A percentile compares a stretch with the other conserved stretches of the same genome.
These are phyloP conservation scores for Jaapia argillacea DNA, from an alignment of 768 basidiomycete species.

Conservation along the genomic window DNA sequence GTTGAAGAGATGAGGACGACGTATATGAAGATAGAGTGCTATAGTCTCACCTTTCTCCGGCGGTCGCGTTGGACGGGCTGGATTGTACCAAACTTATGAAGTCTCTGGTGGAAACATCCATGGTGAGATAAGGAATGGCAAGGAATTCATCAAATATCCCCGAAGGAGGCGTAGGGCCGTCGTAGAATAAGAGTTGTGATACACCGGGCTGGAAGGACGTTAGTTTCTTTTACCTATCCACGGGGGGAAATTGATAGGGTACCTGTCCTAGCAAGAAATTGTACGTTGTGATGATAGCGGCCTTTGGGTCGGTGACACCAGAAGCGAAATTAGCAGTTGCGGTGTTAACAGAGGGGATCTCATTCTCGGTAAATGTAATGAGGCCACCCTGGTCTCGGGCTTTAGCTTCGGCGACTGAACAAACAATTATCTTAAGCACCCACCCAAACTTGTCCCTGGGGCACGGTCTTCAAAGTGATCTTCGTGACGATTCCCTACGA, in stretches of 20 bases:
- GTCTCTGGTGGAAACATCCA: constrained; percentile 29
- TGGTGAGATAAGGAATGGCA: constrained; percentile 27
- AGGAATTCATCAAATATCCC: constrained; percentile 46
- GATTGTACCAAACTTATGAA: constrained; percentile 31
- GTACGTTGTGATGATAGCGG: constrained; percentile 36
- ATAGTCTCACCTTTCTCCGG: constrained; percentile 15
- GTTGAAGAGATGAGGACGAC: neutral
- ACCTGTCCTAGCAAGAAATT: constrained; percentile 26
- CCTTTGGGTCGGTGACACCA: constrained; percentile 39
- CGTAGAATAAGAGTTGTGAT: constrained; percentile 43
- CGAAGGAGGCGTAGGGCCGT: constrained; percentile 36
- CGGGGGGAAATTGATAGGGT: constrained; percentile 3
- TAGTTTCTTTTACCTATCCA: neutral
- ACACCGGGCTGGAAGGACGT: constrained; percentile 7
- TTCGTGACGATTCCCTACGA: constrained; percentile 47
- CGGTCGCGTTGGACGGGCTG: constrained; percentile 25
- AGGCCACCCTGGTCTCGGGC: constrained; percentile 35
- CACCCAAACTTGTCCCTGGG: constrained; percentile 55
- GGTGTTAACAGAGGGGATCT: constrained; percentile 14
- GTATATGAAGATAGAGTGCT: neutral
- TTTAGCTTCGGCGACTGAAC: constrained; percentile 1
- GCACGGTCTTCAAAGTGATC: constrained; percentile 42
- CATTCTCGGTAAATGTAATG: constrained; percentile 18
- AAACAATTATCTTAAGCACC: constrained; percentile 10
- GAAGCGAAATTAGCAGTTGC: constrained; percentile 32